phyloP scores from a whole-genome alignment of 495 filamentous ascomycete species.

The Daldinia bambusicola region DNA sequence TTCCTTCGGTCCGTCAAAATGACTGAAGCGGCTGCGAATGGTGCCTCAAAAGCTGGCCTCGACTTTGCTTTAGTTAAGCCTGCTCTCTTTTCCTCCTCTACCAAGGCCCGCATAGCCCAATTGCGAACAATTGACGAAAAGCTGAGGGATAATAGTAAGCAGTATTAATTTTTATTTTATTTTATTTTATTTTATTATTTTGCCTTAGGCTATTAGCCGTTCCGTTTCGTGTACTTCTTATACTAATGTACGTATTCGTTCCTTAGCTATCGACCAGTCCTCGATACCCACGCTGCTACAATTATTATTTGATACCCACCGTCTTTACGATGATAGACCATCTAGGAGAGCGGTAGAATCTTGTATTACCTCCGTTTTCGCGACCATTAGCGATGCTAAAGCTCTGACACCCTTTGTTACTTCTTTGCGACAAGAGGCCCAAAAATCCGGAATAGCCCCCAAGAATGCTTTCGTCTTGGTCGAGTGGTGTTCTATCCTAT shows the following conservation, averaged over 20 bases:
- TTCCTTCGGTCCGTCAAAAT: constrained; percentile 51
- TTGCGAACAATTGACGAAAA: constrained; percentile 60
- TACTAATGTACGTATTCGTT: constrained; percentile 20
- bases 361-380: constrained; percentile 74
- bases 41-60: constrained; percentile 47
- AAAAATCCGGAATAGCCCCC: constrained; percentile 78
- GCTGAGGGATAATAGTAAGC: constrained; percentile 58
- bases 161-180: neutral
- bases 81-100: constrained; percentile 63
- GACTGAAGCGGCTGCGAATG: constrained; percentile 55
- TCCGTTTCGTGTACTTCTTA: neutral
- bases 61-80: constrained; percentile 49
- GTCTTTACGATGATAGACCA: constrained; percentile 83
- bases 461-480: constrained; percentile 87
- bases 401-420: constrained; percentile 69
- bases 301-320: constrained; percentile 83
- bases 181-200: neutral
- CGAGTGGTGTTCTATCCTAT: constrained; percentile 84
- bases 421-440: constrained; percentile 69
- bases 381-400: constrained; percentile 60
- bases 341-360: constrained; percentile 83
- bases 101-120: constrained; percentile 54
- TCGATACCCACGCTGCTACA: constrained; percentile 62
- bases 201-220: neutral
- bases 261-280: constrained; percentile 54